Conservation (phyloP, 495 filamentous ascomycete genomes). For the Collariella sp. region DNA sequence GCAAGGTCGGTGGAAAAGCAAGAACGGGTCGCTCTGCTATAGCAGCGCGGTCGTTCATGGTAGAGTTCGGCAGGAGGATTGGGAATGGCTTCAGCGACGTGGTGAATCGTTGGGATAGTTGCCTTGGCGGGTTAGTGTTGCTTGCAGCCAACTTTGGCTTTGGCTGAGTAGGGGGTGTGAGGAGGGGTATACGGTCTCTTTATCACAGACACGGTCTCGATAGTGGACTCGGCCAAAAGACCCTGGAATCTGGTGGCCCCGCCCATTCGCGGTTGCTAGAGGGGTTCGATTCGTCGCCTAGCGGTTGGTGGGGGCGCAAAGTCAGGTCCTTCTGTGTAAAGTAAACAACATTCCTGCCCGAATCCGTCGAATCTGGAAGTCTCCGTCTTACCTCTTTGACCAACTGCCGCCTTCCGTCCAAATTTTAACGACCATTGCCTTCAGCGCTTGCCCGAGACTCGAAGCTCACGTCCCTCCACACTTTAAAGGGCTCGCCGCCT, state of each 20-base stretch:
- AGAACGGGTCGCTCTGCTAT: no score
- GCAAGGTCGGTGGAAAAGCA: no score
- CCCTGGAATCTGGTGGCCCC: not conserved
- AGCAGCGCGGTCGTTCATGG: no score
- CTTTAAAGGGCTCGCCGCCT: constrained; percentile 1
- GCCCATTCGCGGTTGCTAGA: constrained; percentile 16
- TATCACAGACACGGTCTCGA: no score
- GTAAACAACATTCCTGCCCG: constrained; percentile 14
- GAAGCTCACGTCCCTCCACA: not conserved
- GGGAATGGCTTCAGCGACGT: no score
- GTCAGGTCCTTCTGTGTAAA: constrained; percentile 16
- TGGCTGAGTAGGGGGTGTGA: no score
- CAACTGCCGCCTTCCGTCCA: constrained; percentile 2
- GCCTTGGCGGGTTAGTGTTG: no score
- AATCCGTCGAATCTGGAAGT: constrained; percentile 2
- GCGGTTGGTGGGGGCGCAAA: constrained; percentile 13
- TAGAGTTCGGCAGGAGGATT: no score
- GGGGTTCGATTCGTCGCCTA: constrained; percentile 17
- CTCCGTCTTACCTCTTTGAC: not conserved
- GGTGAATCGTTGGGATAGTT: no score
- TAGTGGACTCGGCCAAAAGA: no score
- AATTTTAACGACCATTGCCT: constrained; percentile 5
- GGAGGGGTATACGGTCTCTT: no score
- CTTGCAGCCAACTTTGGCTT: no score
- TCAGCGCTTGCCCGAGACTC: not conserved